Base-by-base conservation (phyloP, 1,284 basidiomycete species). In the Tilletia walkeri region DNA sequence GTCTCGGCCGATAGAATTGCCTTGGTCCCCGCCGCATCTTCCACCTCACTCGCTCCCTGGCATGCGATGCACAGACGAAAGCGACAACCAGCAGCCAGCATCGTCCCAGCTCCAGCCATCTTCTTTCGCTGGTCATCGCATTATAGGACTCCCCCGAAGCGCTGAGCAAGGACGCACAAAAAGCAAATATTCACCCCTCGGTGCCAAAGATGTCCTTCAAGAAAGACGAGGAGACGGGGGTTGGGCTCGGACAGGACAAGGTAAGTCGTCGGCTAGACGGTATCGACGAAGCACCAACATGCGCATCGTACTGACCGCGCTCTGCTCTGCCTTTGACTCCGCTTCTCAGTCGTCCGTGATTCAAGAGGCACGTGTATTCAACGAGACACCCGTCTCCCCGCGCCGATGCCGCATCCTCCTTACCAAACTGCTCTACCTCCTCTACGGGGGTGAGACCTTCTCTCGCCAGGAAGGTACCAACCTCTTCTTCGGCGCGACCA, bases 301-400 rank as follows among this genome's bases (percentile, higher is more conserved):
- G 30, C 65, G n/a, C 24, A n/a, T 66, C 65, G 38, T 4, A 50
- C 65, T 66, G 48, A 66, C 24, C 24, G 24, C 24, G 24, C 24
- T 30, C 24, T 30, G n/a, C 30, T 34, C 36, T 48, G 10, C 5
- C 45, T 47, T 16, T 70, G 18, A n/a, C 20, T 47, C 12, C 16
- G 6, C 30, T n/a, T 63, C 5, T 4, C 50, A 73, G 79, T 80
- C 78, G 10, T 79, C 79, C 10, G 81, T 83, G 67, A 80, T 83
- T 66, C 96, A 99, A 85, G 96, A 99, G 86, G 95, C 96, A 72
- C 90, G 96, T 76, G 92, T 95, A 74, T 99, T 99, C 89, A 99
- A 99, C 87, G 95, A 99, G 85, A 95, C 94, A 18, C 95, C 95
- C 76, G 95, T 99, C 85, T 84, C 80, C 49, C 84, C 85, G 14